phyloP scores from a whole-genome alignment of 331 rosid genomes.

The Pyracantha coccinea region DNA sequence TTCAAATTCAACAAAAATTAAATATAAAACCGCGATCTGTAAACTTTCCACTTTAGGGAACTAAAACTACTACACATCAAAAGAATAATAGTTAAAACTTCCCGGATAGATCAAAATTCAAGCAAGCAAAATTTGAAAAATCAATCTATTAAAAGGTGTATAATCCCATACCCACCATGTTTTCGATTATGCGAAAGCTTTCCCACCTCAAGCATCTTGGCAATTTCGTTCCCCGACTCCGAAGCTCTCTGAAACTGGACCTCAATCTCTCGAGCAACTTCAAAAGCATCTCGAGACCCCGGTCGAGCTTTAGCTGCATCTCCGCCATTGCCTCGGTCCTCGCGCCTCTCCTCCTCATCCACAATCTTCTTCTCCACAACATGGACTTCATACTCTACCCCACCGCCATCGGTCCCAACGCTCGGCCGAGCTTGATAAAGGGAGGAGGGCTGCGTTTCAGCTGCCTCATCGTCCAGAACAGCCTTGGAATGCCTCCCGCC shows the following conservation, averaged over 20 bases:
- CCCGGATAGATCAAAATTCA: conserved; percentile 16
- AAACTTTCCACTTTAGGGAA: conserved; percentile 1
- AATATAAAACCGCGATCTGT: neutral
- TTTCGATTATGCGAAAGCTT: conserved; percentile 56
- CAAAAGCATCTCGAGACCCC: conserved; percentile 54
- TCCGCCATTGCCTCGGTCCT: conserved; percentile 38
- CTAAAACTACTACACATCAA: neutral
- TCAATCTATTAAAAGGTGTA: neutral
- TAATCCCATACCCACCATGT: conserved; percentile 41
- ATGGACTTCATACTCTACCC: conserved; percentile 56
- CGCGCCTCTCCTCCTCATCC: conserved; percentile 39
- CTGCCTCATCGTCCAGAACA: conserved; percentile 13
- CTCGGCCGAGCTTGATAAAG: conserved; percentile 42
- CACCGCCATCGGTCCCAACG: conserved; percentile 25
- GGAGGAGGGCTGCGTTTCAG: conserved; percentile 22
- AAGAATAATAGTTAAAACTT: neutral
- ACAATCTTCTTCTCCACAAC: conserved; percentile 82
- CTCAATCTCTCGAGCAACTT: conserved; percentile 72
- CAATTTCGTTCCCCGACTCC: conserved; percentile 60
- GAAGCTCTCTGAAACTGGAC: conserved; percentile 71
- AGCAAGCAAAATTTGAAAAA: neutral
- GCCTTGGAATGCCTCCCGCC: conserved; percentile 25
- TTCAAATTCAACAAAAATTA: neutral
- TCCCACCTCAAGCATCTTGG: conserved; percentile 78
- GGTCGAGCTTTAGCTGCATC: conserved; percentile 31